Evolutionary conservation across 1,284 basidiomycete genomes (phyloP).

Genomic region (Microbotryum lychnidis-dioicae): DNA sequence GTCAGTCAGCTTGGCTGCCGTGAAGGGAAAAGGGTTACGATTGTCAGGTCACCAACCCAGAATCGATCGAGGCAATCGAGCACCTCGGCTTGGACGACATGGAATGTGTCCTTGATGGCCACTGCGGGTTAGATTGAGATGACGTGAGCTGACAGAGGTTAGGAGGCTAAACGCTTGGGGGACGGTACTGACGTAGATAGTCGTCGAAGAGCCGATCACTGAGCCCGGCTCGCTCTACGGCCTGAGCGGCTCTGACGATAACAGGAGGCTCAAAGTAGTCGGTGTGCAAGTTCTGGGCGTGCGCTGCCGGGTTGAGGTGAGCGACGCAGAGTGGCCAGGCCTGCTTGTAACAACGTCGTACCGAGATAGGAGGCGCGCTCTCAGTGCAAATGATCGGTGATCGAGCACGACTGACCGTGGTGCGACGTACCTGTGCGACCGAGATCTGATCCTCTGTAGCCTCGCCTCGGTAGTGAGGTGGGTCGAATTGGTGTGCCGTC

Average conservation of each 20-base stretch:
- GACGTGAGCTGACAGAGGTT: background rate
- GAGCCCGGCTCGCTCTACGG: constrained; percentile 10
- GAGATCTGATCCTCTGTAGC: too few relatives aligned
- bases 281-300: constrained; percentile 3
- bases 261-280: background rate
- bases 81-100: constrained; percentile 11
- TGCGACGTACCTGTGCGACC: too few relatives aligned
- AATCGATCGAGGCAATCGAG: constrained; percentile 7
- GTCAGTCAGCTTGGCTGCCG: background rate
- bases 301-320: constrained; percentile 12
- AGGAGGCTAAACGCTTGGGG: constrained; percentile 44
- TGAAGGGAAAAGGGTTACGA: too few relatives aligned
- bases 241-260: constrained; percentile 3
- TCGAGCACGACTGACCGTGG: too few relatives aligned
- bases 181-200: constrained; percentile 52
- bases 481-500: too few relatives aligned
- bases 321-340: constrained; percentile 19
- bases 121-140: background rate
- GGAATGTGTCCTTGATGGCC: constrained; percentile 2
- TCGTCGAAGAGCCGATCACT: constrained; percentile 53
- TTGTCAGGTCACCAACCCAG: background rate
- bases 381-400: too few relatives aligned
- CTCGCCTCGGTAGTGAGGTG: too few relatives aligned
- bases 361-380: too few relatives aligned
- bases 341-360: background rate